Evolutionary conservation across 768 basidiomycete species (phyloP).

Genomic region (Glaciozyma martinii): DNA sequence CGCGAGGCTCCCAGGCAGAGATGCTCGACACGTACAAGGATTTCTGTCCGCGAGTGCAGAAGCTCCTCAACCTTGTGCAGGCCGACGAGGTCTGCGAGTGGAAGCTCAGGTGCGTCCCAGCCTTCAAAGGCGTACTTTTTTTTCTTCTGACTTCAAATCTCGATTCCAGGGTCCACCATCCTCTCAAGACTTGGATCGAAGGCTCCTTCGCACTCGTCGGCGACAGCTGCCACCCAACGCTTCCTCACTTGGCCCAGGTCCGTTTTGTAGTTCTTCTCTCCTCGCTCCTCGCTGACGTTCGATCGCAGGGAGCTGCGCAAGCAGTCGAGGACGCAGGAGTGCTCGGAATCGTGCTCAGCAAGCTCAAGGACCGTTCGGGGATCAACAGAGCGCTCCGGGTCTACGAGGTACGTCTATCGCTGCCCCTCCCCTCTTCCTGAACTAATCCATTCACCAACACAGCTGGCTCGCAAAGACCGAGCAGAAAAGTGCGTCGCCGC

Average conservation of each 20-base stretch:
- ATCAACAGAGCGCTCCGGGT: conserved; percentile 35
- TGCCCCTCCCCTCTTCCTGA: no score
- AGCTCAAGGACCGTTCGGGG: conserved; percentile 31
- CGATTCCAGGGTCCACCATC: conserved; percentile 38
- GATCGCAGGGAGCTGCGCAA: conserved; percentile 42
- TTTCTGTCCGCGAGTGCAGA: conserved; percentile 41
- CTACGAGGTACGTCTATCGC: conserved; percentile 24
- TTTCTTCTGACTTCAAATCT: neutral
- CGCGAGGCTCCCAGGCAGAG: conserved; percentile 38
- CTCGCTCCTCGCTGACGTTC: neutral
- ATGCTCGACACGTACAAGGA: conserved; percentile 41
- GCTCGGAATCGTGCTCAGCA: conserved; percentile 38
- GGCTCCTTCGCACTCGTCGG: conserved; percentile 40
- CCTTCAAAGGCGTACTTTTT: no score
- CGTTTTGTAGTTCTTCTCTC: neutral
- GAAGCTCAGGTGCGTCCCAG: conserved; percentile 36
- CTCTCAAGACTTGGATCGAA: conserved; percentile 42
- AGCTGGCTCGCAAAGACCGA: conserved; percentile 34
- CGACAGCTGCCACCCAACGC: conserved; percentile 42
- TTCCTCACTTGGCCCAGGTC: conserved; percentile 38
- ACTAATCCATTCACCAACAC: neutral
- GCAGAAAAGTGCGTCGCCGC: conserved; percentile 33
- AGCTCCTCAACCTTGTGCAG: conserved; percentile 40
- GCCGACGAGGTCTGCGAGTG: conserved; percentile 42
- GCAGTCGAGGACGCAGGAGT: conserved; percentile 45